Evolutionary conservation across 306 rosid species (phyloP).

Genomic region (Bauhinia variegata): DNA sequence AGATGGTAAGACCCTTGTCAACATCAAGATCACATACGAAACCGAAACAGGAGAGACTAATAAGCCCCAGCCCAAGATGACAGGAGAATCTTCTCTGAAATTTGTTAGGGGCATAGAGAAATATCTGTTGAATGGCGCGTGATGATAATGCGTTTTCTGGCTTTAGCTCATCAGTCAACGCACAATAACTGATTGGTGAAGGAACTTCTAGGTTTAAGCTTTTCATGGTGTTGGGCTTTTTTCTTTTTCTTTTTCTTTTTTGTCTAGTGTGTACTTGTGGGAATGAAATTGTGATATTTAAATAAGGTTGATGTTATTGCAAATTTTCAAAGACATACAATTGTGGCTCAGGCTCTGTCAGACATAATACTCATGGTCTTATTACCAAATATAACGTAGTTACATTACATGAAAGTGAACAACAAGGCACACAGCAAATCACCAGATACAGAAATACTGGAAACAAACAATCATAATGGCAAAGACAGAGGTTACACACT

Average conservation of each 20-base stretch:
- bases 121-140: constrained; percentile 37
- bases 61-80: constrained; percentile 24
- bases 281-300: too few relatives aligned
- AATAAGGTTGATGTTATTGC: too few relatives aligned
- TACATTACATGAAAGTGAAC: not conserved
- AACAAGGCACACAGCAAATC: not conserved
- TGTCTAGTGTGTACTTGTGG: too few relatives aligned
- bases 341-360: too few relatives aligned
- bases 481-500: not conserved
- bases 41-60: constrained; percentile 40
- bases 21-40: constrained; percentile 54
- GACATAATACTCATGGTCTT: too few relatives aligned
- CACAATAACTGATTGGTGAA: too few relatives aligned
- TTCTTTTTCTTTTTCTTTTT: too few relatives aligned
- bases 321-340: too few relatives aligned
- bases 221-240: too few relatives aligned
- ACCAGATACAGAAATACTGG: not conserved
- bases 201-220: too few relatives aligned
- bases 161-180: too few relatives aligned
- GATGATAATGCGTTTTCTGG: not conserved
- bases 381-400: not conserved
- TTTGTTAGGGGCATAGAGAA: constrained; percentile 50
- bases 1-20: constrained; percentile 50
- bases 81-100: constrained; percentile 40
- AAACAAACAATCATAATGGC: not conserved